These are phyloP conservation scores for Chrysanthemum seticuspe DNA, from an alignment of 129 eudicot genomes.

Conservation along the genomic window DNA sequence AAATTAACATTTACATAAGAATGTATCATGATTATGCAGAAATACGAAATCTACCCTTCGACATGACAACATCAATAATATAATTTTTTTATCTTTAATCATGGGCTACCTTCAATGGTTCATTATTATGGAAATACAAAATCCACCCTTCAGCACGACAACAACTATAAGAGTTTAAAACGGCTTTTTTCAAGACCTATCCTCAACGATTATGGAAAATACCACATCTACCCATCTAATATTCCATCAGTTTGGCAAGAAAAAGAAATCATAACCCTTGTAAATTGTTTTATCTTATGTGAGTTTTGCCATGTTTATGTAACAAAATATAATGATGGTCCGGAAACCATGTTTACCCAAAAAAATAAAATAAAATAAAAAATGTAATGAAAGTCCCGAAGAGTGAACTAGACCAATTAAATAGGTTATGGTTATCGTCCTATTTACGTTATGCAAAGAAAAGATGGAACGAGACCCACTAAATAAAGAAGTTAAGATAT, in stretches of 20 bases:
- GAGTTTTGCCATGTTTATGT: conserved; percentile 11
- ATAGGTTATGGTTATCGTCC: too few species aligned
- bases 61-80: conserved; percentile 15
- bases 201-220: neutral
- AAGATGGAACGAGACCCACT: too few species aligned
- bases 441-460: too few species aligned
- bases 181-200: neutral
- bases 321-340: neutral
- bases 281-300: neutral
- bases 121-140: neutral
- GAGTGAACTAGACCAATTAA: too few species aligned
- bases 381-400: neutral
- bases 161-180: too few species aligned
- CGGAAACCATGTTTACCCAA: too few species aligned
- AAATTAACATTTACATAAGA: neutral
- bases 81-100: neutral
- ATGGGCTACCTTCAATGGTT: neutral
- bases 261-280: conserved; percentile 2
- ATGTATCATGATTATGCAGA: neutral
- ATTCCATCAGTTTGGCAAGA: neutral
- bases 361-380: too few species aligned
- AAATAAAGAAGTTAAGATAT: too few species aligned
- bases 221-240: neutral
- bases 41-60: conserved; percentile 19
- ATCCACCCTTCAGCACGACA: too few species aligned